phyloP scores from a whole-genome alignment of 768 basidiomycete genomes.

The Daedalea quercina region DNA sequence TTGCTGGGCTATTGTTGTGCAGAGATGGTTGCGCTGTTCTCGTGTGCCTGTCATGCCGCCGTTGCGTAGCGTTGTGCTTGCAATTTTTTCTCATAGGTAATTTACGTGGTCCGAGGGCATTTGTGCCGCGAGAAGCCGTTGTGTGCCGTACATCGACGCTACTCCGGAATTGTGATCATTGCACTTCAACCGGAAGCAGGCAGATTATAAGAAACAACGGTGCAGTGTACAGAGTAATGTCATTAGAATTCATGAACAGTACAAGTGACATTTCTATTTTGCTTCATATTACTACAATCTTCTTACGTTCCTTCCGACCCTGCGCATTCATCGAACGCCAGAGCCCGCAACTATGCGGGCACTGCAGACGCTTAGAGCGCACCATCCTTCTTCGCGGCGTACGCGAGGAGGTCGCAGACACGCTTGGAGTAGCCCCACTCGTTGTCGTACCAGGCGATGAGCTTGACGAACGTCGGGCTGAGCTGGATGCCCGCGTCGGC shows the following conservation, averaged over 20 bases:
- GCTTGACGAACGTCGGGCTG: conserved; percentile 92
- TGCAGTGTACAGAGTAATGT: not conserved
- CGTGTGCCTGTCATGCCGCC: not conserved
- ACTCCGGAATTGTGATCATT: too few species aligned
- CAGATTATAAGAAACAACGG: not conserved
- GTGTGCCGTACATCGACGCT: too few species aligned
- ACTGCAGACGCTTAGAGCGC: conserved; percentile 18
- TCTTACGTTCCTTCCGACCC: not conserved
- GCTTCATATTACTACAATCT: not conserved
- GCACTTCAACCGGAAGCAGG: too few species aligned
- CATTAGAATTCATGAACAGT: not conserved
- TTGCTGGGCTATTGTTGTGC: not conserved
- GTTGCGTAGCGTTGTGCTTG: not conserved
- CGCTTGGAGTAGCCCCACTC: conserved; percentile 93
- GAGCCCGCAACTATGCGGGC: too few species aligned
- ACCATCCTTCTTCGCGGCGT: conserved; percentile 69
- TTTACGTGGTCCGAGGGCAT: not conserved
- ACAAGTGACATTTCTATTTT: not conserved
- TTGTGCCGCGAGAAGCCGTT: not conserved
- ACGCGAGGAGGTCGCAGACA: conserved; percentile 85
- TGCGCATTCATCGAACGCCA: not conserved
- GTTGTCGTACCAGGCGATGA: conserved; percentile 94
- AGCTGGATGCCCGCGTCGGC: conserved; percentile 89
- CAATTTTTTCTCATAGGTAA: not conserved
- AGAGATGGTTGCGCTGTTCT: not conserved